A percentile compares a stretch with the other conserved stretches of the same genome.
These are phyloP conservation scores for Citrullus amarus DNA, from an alignment of 306 rosid species.

Conservation along the genomic window DNA sequence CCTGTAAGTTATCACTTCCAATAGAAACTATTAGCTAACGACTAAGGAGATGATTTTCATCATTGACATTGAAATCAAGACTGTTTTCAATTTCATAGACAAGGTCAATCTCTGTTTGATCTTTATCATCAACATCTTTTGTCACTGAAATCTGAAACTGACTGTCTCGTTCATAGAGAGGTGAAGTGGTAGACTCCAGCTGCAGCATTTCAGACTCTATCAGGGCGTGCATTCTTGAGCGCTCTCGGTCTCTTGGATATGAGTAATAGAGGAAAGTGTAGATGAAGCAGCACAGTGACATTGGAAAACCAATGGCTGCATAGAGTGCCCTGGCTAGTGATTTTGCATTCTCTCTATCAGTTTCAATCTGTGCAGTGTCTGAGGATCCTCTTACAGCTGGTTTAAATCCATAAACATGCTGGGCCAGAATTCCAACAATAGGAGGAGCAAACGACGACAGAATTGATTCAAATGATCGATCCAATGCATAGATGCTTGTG, in stretches of 20 bases:
- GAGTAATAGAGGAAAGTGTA: slow-evolving; percentile 66
- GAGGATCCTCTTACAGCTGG: slow-evolving; percentile 53
- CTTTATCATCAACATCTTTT: slow-evolving; percentile 8
- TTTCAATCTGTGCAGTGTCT: slow-evolving; percentile 30
- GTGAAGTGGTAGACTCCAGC: not conserved
- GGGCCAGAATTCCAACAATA: slow-evolving; percentile 66
- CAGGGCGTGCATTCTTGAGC: slow-evolving; percentile 57
- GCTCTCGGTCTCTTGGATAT: slow-evolving; percentile 77
- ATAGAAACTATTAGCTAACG: not conserved
- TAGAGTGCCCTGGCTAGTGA: slow-evolving; percentile 72
- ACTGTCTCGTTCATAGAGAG: not conserved
- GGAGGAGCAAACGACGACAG: slow-evolving; percentile 79
- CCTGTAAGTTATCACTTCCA: too few species aligned
- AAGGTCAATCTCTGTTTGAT: slow-evolving; percentile 52
- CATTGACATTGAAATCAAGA: not conserved
- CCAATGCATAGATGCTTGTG: slow-evolving; percentile 67
- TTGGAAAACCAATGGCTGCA: slow-evolving; percentile 56
- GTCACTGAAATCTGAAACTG: not conserved
- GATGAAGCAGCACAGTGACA: slow-evolving; percentile 45
- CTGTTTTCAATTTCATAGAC: not conserved
- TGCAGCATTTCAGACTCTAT: slow-evolving; percentile 4
- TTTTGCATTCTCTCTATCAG: slow-evolving; percentile 68
- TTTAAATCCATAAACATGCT: slow-evolving; percentile 52
- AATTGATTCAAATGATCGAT: slow-evolving; percentile 56
- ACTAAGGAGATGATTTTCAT: not conserved